A percentile compares a stretch with the other conserved stretches of the same genome.
Conservation (phyloP, 2,329 filamentous ascomycete genomes). For the Phoma herbarum region DNA sequence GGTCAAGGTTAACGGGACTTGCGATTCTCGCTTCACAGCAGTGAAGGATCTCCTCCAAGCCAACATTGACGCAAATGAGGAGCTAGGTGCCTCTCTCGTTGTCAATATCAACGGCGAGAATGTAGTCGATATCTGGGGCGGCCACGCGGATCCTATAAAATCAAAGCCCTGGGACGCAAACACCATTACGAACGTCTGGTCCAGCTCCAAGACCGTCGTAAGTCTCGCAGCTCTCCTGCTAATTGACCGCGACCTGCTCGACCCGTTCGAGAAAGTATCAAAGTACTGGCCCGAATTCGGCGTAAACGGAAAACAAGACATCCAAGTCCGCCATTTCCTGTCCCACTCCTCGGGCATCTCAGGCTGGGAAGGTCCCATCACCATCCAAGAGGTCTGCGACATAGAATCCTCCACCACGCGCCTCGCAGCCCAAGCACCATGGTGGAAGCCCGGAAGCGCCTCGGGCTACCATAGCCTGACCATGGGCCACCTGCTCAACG, state of each 20-base stretch:
- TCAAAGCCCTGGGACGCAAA: constrained; percentile 26
- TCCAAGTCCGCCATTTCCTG: constrained; percentile 29
- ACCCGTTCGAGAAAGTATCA: constrained; percentile 27
- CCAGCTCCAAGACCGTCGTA: constrained; percentile 26
- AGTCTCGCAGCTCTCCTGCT: constrained; percentile 26
- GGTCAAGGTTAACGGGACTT: constrained; percentile 26
- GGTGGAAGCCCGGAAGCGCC: constrained; percentile 30
- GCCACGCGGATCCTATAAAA: constrained; percentile 21
- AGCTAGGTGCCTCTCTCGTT: constrained; percentile 29
- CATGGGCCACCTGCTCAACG: constrained; percentile 29
- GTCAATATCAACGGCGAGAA: constrained; percentile 30
- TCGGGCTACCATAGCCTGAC: constrained; percentile 29
- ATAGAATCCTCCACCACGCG: constrained; percentile 18
- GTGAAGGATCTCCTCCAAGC: constrained; percentile 23
- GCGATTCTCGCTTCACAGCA: constrained; percentile 25
- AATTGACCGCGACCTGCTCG: constrained; percentile 25
- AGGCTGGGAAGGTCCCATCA: constrained; percentile 22
- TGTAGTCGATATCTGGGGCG: constrained; percentile 34
- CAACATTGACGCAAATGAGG: constrained; percentile 23
- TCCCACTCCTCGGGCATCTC: constrained; percentile 27
- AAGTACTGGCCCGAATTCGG: constrained; percentile 36
- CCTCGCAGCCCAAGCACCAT: constrained; percentile 24
- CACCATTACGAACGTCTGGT: constrained; percentile 32
- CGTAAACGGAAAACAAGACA: constrained; percentile 26
- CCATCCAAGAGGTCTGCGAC: constrained; percentile 19